Evolutionary conservation across 148 eudicot species (phyloP).

Genomic region (Vaccinium corymbosum): DNA sequence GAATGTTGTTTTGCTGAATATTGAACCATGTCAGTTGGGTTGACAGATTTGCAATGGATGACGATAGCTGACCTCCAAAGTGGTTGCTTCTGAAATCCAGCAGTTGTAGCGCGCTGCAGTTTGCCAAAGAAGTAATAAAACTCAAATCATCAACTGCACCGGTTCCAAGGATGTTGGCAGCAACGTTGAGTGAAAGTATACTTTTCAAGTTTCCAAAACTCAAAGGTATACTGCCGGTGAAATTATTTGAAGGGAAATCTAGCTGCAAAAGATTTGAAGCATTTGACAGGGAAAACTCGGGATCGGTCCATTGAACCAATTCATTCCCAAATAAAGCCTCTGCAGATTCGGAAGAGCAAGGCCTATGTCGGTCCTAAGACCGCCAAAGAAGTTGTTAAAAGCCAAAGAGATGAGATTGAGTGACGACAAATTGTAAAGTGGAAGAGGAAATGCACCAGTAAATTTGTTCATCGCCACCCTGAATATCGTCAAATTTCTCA

Average conservation of each 20-base stretch:
- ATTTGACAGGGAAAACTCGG: conserved; percentile 24
- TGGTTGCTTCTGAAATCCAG: conserved; percentile 24
- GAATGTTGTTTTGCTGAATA: conserved; percentile 19
- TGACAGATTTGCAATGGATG: conserved; percentile 18
- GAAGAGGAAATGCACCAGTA: conserved; percentile 18
- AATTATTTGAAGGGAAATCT: conserved; percentile 22
- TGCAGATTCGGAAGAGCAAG: conserved; percentile 22
- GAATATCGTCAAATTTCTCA: conserved; percentile 18
- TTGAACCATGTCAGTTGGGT: conserved; percentile 17
- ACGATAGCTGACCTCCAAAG: conserved; percentile 25
- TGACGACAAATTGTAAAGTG: conserved; percentile 23
- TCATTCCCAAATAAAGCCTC: conserved; percentile 12
- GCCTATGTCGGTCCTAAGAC: conserved; percentile 17
- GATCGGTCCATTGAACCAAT: conserved; percentile 15
- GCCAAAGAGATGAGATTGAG: neutral
- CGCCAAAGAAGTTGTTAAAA: conserved; percentile 14
- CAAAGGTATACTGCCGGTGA: neutral
- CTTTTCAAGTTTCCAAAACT: neutral
- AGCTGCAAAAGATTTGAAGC: conserved; percentile 8
- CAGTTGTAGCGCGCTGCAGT: conserved; percentile 25
- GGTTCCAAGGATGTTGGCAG: conserved; percentile 25
- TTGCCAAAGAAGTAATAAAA: conserved; percentile 24
- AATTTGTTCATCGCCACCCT: conserved; percentile 11
- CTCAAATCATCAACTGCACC: conserved; percentile 18
- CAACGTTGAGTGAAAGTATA: conserved; percentile 23